Evolutionary conservation across 2,329 filamentous ascomycete species (phyloP).

Genomic region (Claviceps arundinis): DNA sequence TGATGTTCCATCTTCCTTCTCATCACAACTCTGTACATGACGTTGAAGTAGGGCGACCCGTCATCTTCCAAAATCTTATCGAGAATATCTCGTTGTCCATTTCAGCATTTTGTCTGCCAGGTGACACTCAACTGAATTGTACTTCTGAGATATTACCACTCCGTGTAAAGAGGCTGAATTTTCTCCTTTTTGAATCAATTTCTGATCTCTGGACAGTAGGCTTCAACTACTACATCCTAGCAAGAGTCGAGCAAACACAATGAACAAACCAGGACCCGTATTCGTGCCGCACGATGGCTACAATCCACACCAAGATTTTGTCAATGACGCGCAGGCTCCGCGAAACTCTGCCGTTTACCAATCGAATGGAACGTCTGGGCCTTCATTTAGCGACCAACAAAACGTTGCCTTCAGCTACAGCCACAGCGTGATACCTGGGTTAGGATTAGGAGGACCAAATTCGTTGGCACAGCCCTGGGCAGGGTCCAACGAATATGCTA

Average conservation of each 20-base stretch:
- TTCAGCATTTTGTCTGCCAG: neutral
- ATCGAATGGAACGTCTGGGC: neutral
- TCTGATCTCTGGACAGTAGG: neutral
- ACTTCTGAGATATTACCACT: neutral
- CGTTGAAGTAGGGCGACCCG: neutral
- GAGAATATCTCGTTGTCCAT: neutral
- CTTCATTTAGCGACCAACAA: slow-evolving; percentile 5
- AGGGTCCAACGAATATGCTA: slow-evolving; percentile 4
- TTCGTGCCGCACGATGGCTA: slow-evolving; percentile 13
- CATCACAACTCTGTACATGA: no score
- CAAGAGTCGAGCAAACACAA: slow-evolving; percentile 7
- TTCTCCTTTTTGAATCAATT: no score
- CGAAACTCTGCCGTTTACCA: slow-evolving; percentile 7
- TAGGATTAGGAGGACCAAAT: slow-evolving; percentile 17
- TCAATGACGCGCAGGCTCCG: slow-evolving; percentile 8
- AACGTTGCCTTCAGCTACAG: slow-evolving; percentile 13
- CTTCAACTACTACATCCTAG: neutral
- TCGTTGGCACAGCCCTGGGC: slow-evolving; percentile 8
- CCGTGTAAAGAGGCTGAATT: no score
- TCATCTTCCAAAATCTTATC: neutral
- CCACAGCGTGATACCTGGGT: slow-evolving; percentile 19
- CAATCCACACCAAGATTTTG: slow-evolving; percentile 11
- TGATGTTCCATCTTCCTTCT: neutral
- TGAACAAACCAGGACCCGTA: slow-evolving; percentile 18
- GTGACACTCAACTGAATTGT: neutral